phyloP scores from a whole-genome alignment of 2,329 filamentous ascomycete genomes.

The Penicillium sp. region DNA sequence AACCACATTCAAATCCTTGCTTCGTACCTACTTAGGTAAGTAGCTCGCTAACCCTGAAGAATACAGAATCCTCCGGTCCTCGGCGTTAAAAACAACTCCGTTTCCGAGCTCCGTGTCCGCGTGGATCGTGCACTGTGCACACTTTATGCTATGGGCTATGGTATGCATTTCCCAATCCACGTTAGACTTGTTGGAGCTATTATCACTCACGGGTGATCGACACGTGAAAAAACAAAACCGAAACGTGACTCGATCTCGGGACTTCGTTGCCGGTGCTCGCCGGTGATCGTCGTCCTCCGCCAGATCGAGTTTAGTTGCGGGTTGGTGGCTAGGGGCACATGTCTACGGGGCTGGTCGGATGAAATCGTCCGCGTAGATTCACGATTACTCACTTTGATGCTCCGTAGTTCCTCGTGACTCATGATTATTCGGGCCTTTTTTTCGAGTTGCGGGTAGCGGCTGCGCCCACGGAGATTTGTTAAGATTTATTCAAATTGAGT shows the following conservation, averaged over 20 bases:
- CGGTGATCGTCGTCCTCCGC: not conserved
- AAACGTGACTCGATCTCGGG: conserved; percentile 1
- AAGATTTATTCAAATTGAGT: not conserved
- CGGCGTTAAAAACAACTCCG: not conserved
- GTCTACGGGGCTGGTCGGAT: not conserved
- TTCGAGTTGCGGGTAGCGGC: not conserved
- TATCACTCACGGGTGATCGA: conserved; percentile 1
- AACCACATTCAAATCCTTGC: not conserved
- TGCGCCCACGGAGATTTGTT: not conserved
- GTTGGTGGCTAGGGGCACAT: conserved; percentile 1
- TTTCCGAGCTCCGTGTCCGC: not conserved
- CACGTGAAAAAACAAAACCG: not conserved
- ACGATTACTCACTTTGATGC: not conserved
- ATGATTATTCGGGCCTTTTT: not conserved
- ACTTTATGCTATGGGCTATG: not conserved
- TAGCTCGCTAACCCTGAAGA: not conserved
- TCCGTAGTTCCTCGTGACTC: not conserved
- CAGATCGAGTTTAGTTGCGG: not conserved
- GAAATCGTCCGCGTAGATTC: not conserved
- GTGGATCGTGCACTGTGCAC: conserved; percentile 1
- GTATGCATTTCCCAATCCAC: not conserved
- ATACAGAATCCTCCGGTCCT: not conserved
- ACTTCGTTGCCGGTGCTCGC: not conserved
- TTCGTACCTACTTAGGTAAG: not conserved
- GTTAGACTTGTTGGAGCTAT: not conserved